Evolutionary conservation across 2,329 filamentous ascomycete species (phyloP), one percentile per base, ranked within the genome.

Genomic region (Diplodia corticola): DNA sequence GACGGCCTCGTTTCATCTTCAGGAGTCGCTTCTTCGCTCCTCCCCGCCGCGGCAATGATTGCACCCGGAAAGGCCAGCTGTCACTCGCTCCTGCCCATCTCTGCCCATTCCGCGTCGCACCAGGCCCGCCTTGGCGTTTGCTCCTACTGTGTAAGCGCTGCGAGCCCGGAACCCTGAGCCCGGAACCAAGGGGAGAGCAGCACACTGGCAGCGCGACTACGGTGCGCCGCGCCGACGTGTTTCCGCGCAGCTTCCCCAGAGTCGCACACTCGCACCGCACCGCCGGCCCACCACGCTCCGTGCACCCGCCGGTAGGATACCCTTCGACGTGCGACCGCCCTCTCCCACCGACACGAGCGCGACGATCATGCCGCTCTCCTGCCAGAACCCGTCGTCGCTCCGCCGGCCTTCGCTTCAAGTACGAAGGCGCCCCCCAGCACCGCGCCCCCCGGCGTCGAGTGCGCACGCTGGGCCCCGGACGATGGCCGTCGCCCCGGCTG

Each of bases 91-190:
- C 28, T 30, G 40, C 40, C 57, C 26, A 28, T 61, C 57, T 44
- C 57, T 61, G 57, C 57, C 24, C 33, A n/a, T 60, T 60, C 37
- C 55, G 55, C 40, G 55, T 61, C 57, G n/a, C 57, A 33, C 57
- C 44, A 61, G 35, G 57, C 44, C 30, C 20, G 57, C 10, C 57
- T 61, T 49, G 57, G 57, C 57, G 57, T 49, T 61, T 61, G 26
- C 57, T 61, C 20, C 33, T 35, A n/a, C n/a, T 48, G 28, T 6
- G 33, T 60, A 22, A 33, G 20, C 17, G n/a, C n/a, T n/a, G n/a
- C n/a, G 33, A 35, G 33, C 33, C 33, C 33, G 33, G 33, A 35
- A 10, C 24, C 40, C 44, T 26, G 46, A 60, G 55, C 24, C n/a
- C n/a, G n/a, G n/a, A n/a, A n/a, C n/a, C n/a, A n/a, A n/a, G n/a